Evolutionary conservation across 805 yeast genomes (phyloP), one percentile per base, ranked within the genome.

Genomic region (Kazachstania viticola): DNA sequence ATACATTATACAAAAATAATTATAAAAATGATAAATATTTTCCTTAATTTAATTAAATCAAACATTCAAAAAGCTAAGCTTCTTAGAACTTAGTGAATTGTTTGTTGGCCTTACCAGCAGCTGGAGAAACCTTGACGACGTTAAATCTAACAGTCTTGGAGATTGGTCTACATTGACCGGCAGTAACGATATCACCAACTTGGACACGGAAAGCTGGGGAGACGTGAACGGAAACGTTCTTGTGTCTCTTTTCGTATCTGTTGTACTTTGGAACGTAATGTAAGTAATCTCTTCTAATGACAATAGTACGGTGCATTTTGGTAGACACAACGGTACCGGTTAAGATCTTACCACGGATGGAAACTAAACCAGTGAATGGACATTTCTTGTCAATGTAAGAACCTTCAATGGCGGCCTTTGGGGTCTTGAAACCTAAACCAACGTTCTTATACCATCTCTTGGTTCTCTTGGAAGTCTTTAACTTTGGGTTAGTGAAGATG

Each of bases 181-280:
- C 96, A 58, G 95, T 87, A 61, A 91, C 98, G 52, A 80, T 73
- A 65, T 91, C 99, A 78, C 98, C 99, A 67, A 87, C 97, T 67
- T 72, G 72, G 58, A 88, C 95, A 75, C 99, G 93, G 97, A 91
- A 91, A 70, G 97, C 97, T 73, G 99, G 99, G 52, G 97, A 88
- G 61, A 91, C 83, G 75, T 91, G 99, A 60, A 95, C 99, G 67
- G 99, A 93, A 48, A 91, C 77, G 80, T 91, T 91, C 91, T 91
- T 91, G 83, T 91, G 99, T 77, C 99, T 85, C 83, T 91, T 91
- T 77, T 91, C 99, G 83, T 85, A 91, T 82, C 99, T 87, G 94
- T 88, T 91, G 77, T 91, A 91, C 80, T 91, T 91, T 71, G 97
- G 94, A 69, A 91, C 82, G 75, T 84, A 91, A 76, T 91, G 99